Percentiles rank a stretch among this genome's conserved stretches.
Evolutionary conservation across 805 yeast species (phyloP).

Genomic region (Pichia insulana): DNA sequence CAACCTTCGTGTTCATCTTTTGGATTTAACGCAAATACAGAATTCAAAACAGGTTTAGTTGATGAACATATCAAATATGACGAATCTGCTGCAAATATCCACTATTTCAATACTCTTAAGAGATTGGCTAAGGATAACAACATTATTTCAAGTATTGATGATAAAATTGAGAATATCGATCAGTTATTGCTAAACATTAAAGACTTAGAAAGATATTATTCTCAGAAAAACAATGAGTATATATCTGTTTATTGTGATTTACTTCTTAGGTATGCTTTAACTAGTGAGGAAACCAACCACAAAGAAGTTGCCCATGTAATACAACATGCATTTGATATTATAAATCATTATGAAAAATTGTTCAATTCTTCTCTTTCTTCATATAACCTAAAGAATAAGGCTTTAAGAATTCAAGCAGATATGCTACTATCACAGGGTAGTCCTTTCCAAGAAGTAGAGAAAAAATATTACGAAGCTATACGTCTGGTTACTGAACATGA

Average conservation of each 20-base stretch:
- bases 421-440: conserved; percentile 16
- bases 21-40: conserved; percentile 23
- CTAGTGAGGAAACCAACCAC: conserved; percentile 22
- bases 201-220: conserved; percentile 20
- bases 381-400: conserved; percentile 25
- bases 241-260: conserved; percentile 30
- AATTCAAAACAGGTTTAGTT: conserved; percentile 30
- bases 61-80: conserved; percentile 30
- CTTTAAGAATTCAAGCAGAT: conserved; percentile 31
- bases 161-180: conserved; percentile 15
- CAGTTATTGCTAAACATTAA: conserved; percentile 14
- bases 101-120: conserved; percentile 26
- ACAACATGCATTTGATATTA: conserved; percentile 24
- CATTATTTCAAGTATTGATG: conserved; percentile 11
- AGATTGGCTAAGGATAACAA: conserved; percentile 25
- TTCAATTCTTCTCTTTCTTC: conserved; percentile 19
- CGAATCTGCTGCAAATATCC: conserved; percentile 27
- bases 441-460: conserved; percentile 21
- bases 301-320: conserved; percentile 22
- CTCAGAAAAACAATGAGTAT: conserved; percentile 27
- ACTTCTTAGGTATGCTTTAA: conserved; percentile 31
- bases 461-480: conserved; percentile 24
- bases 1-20: conserved; percentile 24
- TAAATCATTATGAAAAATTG: conserved; percentile 21
- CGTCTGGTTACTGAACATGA: conserved; percentile 20